phyloP scores from a whole-genome alignment of 2,329 filamentous ascomycete genomes.

The Aspergillus udagawae region DNA sequence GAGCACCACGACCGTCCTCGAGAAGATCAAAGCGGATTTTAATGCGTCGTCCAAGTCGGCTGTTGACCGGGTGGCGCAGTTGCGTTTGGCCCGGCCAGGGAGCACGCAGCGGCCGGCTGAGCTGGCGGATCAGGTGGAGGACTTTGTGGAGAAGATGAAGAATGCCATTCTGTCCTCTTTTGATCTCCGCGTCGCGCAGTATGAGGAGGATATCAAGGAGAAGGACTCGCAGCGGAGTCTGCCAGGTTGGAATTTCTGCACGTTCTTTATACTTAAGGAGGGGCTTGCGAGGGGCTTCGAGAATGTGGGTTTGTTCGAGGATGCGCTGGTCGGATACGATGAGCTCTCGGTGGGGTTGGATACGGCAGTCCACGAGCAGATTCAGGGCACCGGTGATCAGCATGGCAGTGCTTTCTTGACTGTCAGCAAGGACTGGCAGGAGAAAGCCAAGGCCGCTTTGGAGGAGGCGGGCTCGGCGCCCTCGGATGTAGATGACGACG shows the following conservation, averaged over 20 bases:
- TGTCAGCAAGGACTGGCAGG: slow-evolving; percentile 70
- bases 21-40: slow-evolving; percentile 88
- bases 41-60: slow-evolving; percentile 70
- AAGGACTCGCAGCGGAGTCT: slow-evolving; percentile 81
- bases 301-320: slow-evolving; percentile 91
- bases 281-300: slow-evolving; percentile 91
- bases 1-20: slow-evolving; percentile 75
- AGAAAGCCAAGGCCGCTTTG: slow-evolving; percentile 52
- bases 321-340: slow-evolving; percentile 91
- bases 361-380: slow-evolving; percentile 71
- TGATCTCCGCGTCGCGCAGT: slow-evolving; percentile 83
- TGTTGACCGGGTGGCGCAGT: slow-evolving; percentile 76
- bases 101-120: slow-evolving; percentile 66
- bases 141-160: slow-evolving; percentile 83
- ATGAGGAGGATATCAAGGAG: slow-evolving; percentile 95
- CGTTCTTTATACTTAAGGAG: slow-evolving; percentile 97
- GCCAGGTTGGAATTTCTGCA: slow-evolving; percentile 98
- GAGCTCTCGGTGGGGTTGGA: slow-evolving; percentile 87
- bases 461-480: slow-evolving; percentile 27
- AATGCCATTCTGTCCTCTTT: slow-evolving; percentile 83
- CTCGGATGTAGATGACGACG: slow-evolving; percentile 27
- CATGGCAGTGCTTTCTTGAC: slow-evolving; percentile 69
- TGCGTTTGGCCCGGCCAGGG: slow-evolving; percentile 63
- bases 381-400: slow-evolving; percentile 56
- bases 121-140: slow-evolving; percentile 74